Percentiles rank a stretch among this genome's conserved stretches.
Evolutionary conservation across 1,284 basidiomycete species (phyloP).

Genomic region (Malassezia nana): DNA sequence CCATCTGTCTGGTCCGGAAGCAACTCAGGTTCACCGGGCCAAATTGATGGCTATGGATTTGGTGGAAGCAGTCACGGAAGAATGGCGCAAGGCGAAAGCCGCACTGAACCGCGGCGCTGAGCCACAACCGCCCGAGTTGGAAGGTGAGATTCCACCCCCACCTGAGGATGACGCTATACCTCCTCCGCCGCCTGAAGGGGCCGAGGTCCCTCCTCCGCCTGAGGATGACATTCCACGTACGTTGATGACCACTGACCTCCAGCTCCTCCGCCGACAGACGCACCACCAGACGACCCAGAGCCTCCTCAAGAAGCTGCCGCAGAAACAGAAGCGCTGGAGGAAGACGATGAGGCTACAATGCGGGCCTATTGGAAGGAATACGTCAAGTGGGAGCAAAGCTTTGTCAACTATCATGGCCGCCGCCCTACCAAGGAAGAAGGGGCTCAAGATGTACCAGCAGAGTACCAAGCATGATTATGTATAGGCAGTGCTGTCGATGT

Average conservation of each 20-base stretch:
- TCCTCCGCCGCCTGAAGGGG: conserved; percentile 13
- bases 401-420: conserved; percentile 41
- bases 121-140: background rate
- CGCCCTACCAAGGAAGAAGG: conserved; percentile 42
- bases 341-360: conserved; percentile 27
- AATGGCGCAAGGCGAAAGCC: conserved; percentile 38
- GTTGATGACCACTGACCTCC: conserved; percentile 1
- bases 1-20: conserved; percentile 29
- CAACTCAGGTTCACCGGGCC: conserved; percentile 31
- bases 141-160: conserved; percentile 5
- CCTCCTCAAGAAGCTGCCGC: conserved; percentile 5
- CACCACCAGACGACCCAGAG: background rate
- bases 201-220: conserved; percentile 16
- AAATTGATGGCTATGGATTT: conserved; percentile 37
- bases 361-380: conserved; percentile 48
- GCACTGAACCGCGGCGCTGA: conserved; percentile 15
- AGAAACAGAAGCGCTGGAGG: conserved; percentile 20
- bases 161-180: conserved; percentile 2
- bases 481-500: background rate
- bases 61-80: conserved; percentile 35
- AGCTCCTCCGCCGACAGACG: conserved; percentile 10
- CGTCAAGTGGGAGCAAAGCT: conserved; percentile 38
- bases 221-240: conserved; percentile 15
- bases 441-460: conserved; percentile 38
- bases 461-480: conserved; percentile 26